Percentiles rank a stretch among this genome's conserved stretches.
Conservation (phyloP, 345 rosid genomes). For the Punica granatum region DNA sequence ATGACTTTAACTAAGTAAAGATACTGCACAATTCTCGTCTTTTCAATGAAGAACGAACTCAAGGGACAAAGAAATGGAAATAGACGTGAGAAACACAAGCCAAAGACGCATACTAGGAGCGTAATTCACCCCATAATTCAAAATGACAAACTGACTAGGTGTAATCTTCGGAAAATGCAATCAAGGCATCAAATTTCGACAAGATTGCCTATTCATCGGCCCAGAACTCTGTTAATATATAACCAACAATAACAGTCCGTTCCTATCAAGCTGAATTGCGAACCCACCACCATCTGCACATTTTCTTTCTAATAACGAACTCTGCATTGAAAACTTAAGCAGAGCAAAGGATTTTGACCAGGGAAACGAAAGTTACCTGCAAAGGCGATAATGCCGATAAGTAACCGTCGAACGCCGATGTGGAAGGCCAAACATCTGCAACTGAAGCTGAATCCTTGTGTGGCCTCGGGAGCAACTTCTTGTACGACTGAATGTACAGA, state of each 20-base stretch:
- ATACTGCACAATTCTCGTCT: not conserved
- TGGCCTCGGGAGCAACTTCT: slow-evolving; percentile 79
- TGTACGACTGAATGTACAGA: slow-evolving; percentile 88
- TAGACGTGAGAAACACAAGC: too few relatives aligned
- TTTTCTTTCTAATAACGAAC: not conserved
- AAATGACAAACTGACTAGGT: too few relatives aligned
- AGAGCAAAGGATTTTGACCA: not conserved
- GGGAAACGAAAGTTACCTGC: slow-evolving; percentile 40
- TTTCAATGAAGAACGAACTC: not conserved
- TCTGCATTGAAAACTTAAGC: not conserved
- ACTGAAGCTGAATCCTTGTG: slow-evolving; percentile 92
- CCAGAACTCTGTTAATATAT: not conserved
- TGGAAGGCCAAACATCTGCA: slow-evolving; percentile 99
- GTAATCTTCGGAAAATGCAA: not conserved
- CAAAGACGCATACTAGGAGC: too few relatives aligned
- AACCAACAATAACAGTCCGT: not conserved
- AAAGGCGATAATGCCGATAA: slow-evolving; percentile 93
- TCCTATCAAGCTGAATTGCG: not conserved
- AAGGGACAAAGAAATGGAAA: not conserved
- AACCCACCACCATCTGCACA: not conserved
- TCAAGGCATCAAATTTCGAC: not conserved
- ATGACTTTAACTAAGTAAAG: not conserved
- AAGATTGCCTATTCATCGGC: not conserved
- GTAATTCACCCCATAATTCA: too few relatives aligned
- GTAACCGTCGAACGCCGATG: slow-evolving; percentile 95